Evolutionary conservation across 805 yeast species (phyloP).

Genomic region (Candida methanosorbosa): DNA sequence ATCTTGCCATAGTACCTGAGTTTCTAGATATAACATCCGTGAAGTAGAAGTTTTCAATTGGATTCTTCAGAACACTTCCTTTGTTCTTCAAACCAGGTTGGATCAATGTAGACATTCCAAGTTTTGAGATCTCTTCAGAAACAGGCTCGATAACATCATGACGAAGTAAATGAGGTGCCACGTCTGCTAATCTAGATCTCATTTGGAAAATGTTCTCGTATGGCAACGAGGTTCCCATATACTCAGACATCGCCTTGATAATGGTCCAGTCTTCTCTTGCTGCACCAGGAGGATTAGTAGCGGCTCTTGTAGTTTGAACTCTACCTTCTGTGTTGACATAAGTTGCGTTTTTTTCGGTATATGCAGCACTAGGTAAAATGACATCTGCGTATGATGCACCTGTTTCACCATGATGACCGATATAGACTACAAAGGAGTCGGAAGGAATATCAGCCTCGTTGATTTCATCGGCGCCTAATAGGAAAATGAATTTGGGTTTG

Average conservation of each 20-base stretch:
- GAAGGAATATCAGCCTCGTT: constrained; percentile 60
- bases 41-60: constrained; percentile 77
- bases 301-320: constrained; percentile 77
- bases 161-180: constrained; percentile 74
- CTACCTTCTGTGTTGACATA: constrained; percentile 89
- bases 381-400: constrained; percentile 89
- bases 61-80: constrained; percentile 47
- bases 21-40: constrained; percentile 82
- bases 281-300: constrained; percentile 78
- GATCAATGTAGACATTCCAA: constrained; percentile 39
- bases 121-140: constrained; percentile 43
- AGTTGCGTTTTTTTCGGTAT: constrained; percentile 80
- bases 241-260: constrained; percentile 74
- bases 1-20: constrained; percentile 85
- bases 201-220: constrained; percentile 65
- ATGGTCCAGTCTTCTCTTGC: constrained; percentile 93
- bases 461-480: constrained; percentile 80
- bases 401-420: constrained; percentile 87
- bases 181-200: constrained; percentile 60
- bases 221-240: constrained; percentile 60
- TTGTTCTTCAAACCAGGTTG: constrained; percentile 24
- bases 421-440: constrained; percentile 83
- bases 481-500: constrained; percentile 66
- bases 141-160: constrained; percentile 70
- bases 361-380: constrained; percentile 79